phyloP scores from a whole-genome alignment of 139 green algal genomes.

The Ettlia oleoabundans region DNA sequence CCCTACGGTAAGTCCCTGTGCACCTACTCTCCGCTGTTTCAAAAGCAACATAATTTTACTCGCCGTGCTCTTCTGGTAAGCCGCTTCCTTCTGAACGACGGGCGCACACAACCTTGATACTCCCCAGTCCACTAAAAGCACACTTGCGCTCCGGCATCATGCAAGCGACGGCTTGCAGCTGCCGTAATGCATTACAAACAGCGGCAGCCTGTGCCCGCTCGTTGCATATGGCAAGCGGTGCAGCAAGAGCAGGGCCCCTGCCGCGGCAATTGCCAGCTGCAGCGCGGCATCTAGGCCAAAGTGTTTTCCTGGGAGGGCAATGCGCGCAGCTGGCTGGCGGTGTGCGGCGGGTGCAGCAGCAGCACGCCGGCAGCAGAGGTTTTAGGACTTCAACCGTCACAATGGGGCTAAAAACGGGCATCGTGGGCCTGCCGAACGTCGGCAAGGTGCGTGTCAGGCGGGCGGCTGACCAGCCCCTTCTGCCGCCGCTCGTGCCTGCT shows the following conservation, averaged over 20 bases:
- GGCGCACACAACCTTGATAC: too few species aligned
- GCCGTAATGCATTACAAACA: too few species aligned
- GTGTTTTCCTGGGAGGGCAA: neutral
- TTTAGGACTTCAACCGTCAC: conserved; percentile 36
- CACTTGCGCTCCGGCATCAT: too few species aligned
- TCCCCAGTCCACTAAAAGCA: too few species aligned
- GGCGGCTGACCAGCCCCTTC: too few species aligned
- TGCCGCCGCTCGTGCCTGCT: neutral
- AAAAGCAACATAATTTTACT: too few species aligned
- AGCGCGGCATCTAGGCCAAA: neutral
- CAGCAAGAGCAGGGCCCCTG: neutral
- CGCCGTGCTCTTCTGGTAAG: too few species aligned
- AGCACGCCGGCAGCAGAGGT: neutral
- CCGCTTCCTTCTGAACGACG: too few species aligned
- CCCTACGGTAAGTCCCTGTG: too few species aligned
- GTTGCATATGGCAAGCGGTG: too few species aligned
- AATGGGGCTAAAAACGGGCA: conserved; percentile 82
- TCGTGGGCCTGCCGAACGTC: conserved; percentile 98
- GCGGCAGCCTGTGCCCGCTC: neutral
- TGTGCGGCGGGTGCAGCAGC: neutral
- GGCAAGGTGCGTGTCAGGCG: conserved; percentile 79
- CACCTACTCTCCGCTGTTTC: too few species aligned
- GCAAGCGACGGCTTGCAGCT: too few species aligned
- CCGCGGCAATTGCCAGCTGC: neutral
- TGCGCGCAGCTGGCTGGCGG: neutral